Conservation (phyloP, 208 protist genomes). For the Trypanosoma rangeli region DNA sequence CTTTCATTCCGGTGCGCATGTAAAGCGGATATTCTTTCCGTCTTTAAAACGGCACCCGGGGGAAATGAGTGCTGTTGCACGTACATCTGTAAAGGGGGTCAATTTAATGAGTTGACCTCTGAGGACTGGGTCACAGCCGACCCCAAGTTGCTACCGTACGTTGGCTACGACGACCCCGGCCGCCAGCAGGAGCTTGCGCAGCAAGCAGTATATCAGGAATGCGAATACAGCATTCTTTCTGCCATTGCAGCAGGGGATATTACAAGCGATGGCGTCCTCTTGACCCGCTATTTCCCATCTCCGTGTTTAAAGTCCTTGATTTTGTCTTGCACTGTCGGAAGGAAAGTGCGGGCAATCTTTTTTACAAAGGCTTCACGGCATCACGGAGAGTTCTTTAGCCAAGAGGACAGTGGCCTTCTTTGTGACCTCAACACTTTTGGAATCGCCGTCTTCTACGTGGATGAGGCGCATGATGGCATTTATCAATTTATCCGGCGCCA, state of each 20-base stretch:
- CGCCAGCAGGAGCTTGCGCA: constrained; percentile 74
- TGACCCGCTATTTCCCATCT: constrained; percentile 91
- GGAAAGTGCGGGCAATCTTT: constrained; percentile 85
- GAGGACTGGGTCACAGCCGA: constrained; percentile 86
- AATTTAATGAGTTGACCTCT: constrained; percentile 83
- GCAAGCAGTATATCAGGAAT: constrained; percentile 85
- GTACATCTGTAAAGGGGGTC: constrained; percentile 88
- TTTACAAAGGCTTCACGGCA: constrained; percentile 78
- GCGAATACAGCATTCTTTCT: constrained; percentile 89
- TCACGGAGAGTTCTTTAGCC: constrained; percentile 89
- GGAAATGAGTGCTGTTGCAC: constrained; percentile 72
- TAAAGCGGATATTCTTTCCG: constrained; percentile 58
- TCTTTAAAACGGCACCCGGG: constrained; percentile 80
- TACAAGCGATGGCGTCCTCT: constrained; percentile 88
- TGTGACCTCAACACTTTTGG: constrained; percentile 88
- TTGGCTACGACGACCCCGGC: constrained; percentile 66
- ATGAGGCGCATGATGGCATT: constrained; percentile 75
- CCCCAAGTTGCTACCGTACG: constrained; percentile 64
- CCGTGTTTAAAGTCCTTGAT: constrained; percentile 91
- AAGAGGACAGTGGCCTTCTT: constrained; percentile 87
- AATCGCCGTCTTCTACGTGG: constrained; percentile 86
- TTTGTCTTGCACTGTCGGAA: constrained; percentile 77
- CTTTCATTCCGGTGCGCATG: constrained; percentile 67
- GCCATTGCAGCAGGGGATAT: constrained; percentile 90
- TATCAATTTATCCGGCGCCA: constrained; percentile 87